These are phyloP conservation scores for Lanmaoa pseudosensibilis DNA, from an alignment of 768 basidiomycete species.

Conservation along the genomic window DNA sequence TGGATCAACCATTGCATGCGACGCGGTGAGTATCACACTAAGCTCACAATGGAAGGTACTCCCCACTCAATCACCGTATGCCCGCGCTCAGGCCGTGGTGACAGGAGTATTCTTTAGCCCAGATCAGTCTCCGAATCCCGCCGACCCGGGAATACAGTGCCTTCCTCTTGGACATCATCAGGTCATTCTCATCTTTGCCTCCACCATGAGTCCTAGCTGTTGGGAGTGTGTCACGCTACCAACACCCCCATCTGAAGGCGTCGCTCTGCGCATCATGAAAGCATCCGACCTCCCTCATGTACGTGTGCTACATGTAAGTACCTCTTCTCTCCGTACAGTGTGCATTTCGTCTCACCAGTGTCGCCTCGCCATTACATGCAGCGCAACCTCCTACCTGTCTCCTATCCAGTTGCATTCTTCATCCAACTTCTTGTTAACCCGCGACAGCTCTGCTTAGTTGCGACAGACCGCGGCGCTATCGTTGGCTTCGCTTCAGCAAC, in stretches of 20 bases:
- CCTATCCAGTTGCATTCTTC: conserved; percentile 33
- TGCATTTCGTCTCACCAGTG: conserved; percentile 2
- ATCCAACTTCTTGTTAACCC: conserved; percentile 33
- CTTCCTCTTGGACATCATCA: neutral
- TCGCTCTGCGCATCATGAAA: conserved; percentile 29
- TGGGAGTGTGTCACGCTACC: neutral
- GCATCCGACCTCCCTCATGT: conserved; percentile 30
- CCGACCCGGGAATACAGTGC: conserved; percentile 10
- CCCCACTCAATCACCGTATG: neutral
- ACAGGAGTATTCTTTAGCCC: neutral
- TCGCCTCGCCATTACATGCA: neutral
- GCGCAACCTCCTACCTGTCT: conserved; percentile 27
- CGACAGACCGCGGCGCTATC: conserved; percentile 19
- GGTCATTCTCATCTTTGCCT: neutral
- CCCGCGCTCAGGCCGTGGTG: neutral
- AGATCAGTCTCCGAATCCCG: conserved; percentile 12
- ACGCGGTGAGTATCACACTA: neutral
- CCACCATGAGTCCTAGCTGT: conserved; percentile 10
- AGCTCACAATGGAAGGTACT: neutral
- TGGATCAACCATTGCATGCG: neutral
- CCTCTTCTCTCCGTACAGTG: neutral
- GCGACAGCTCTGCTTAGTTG: conserved; percentile 31
- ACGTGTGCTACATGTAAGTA: conserved; percentile 28
- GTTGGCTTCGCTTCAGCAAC: conserved; percentile 33
- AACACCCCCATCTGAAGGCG: conserved; percentile 1